phyloP scores from a whole-genome alignment of 306 rosid genomes.

The Abrus precatorius region DNA sequence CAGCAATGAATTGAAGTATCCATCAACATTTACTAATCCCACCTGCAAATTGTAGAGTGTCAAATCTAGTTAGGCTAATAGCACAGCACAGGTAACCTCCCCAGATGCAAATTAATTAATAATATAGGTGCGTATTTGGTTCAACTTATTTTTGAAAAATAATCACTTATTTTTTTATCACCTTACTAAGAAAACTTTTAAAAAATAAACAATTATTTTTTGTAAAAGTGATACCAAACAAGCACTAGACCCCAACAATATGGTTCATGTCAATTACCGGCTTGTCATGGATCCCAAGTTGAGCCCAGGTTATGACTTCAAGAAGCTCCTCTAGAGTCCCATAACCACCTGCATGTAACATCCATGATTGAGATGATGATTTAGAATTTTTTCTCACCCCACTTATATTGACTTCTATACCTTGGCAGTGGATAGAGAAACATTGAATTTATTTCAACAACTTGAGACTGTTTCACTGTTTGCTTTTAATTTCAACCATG shows the following conservation, averaged over 20 bases:
- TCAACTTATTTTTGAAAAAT: too few relatives aligned
- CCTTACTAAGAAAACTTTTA: too few relatives aligned
- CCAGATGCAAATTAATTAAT: background rate
- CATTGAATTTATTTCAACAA: slow-evolving; percentile 1
- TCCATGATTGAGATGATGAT: slow-evolving; percentile 32
- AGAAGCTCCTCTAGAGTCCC: slow-evolving; percentile 98
- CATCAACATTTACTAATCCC: slow-evolving; percentile 96
- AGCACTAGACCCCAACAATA: slow-evolving; percentile 1
- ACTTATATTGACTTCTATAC: background rate
- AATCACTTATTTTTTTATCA: too few relatives aligned
- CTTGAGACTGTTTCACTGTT: slow-evolving; percentile 19
- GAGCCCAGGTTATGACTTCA: slow-evolving; percentile 99
- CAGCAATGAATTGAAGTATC: slow-evolving; percentile 88
- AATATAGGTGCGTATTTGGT: background rate
- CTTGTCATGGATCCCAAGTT: slow-evolving; percentile 97
- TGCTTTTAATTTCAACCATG: slow-evolving; percentile 26
- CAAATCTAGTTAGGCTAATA: slow-evolving; percentile 31
- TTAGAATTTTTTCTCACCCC: too few relatives aligned
- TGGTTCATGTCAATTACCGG: slow-evolving; percentile 65
- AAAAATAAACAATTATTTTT: too few relatives aligned
- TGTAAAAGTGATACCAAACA: too few relatives aligned
- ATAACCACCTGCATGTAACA: slow-evolving; percentile 81
- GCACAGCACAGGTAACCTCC: slow-evolving; percentile 8
- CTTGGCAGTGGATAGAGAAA: slow-evolving; percentile 5
- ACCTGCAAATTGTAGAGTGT: slow-evolving; percentile 63